Percentiles rank a stretch among this genome's conserved stretches.
Conservation (phyloP, 805 yeast genomes). For the Yamadazyma insecticola region DNA sequence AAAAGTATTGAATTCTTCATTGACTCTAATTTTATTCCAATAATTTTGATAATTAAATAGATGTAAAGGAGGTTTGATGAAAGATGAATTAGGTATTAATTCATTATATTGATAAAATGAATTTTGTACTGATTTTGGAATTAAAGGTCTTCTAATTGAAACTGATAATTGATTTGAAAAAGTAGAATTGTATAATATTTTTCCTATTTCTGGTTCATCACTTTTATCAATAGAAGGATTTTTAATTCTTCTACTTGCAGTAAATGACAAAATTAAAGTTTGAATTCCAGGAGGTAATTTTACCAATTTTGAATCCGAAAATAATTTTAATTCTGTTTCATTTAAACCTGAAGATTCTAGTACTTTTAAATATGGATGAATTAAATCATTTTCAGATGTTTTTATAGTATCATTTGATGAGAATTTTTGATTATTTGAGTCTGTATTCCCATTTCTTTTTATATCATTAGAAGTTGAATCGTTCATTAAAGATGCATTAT, state of each 20-base stretch:
- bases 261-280: slow-evolving; percentile 34
- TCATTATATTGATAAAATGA: slow-evolving; percentile 7
- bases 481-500: no score
- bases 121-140: slow-evolving; percentile 22
- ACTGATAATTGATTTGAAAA: slow-evolving; percentile 16
- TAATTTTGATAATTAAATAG: slow-evolving; percentile 31
- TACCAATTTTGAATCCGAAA: slow-evolving; percentile 29
- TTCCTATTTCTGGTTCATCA: slow-evolving; percentile 14
- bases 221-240: not conserved
- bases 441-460: no score
- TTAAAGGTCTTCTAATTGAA: slow-evolving; percentile 30
- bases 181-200: slow-evolving; percentile 9
- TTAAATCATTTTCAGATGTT: slow-evolving; percentile 4
- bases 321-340: slow-evolving; percentile 26
- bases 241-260: slow-evolving; percentile 24
- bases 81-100: slow-evolving; percentile 1
- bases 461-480: no score
- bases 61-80: slow-evolving; percentile 30
- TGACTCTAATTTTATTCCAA: slow-evolving; percentile 38
- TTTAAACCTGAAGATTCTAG: slow-evolving; percentile 27
- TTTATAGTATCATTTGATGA: not conserved
- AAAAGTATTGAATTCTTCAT: slow-evolving; percentile 28
- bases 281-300: slow-evolving; percentile 41
- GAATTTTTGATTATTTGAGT: no score
- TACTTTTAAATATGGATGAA: slow-evolving; percentile 18